Percentiles rank a stretch among this genome's conserved stretches.
Conservation (phyloP, 352 stramenopile species). For the Phytophthora europaea region DNA sequence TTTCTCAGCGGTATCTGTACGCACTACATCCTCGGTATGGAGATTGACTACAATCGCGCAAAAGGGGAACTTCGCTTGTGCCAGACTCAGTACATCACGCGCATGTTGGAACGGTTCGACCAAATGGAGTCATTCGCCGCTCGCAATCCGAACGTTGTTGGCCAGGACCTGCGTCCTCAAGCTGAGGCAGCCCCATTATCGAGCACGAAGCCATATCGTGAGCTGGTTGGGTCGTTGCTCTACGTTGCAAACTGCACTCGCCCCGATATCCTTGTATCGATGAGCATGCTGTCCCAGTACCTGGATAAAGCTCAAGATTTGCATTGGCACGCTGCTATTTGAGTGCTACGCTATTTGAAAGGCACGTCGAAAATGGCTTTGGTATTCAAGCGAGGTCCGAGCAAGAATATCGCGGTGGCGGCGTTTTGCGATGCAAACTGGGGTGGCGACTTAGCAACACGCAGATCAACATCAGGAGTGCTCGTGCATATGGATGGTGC, state of each 20-base stretch:
- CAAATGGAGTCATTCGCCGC: neutral
- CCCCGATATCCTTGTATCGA: slow-evolving; percentile 17
- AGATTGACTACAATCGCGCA: neutral
- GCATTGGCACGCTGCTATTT: slow-evolving; percentile 28
- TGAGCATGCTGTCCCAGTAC: slow-evolving; percentile 24
- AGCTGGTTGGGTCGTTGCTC: slow-evolving; percentile 6
- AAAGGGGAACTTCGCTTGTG: neutral
- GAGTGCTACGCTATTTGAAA: slow-evolving; percentile 31
- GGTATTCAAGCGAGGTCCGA: slow-evolving; percentile 12
- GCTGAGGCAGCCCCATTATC: neutral
- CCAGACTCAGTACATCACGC: neutral
- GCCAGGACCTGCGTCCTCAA: neutral
- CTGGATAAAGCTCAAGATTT: slow-evolving; percentile 12
- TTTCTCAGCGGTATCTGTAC: no score
- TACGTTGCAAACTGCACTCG: slow-evolving; percentile 28
- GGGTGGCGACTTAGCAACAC: slow-evolving; percentile 20
- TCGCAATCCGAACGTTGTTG: neutral
- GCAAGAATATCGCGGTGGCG: neutral
- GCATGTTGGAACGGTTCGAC: neutral
- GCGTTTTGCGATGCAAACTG: slow-evolving; percentile 35
- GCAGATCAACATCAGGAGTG: slow-evolving; percentile 31
- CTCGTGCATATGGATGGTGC: slow-evolving; percentile 12
- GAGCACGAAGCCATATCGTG: neutral
- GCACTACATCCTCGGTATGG: neutral
- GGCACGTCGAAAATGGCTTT: neutral